These are phyloP conservation scores for Podaxis pistillaris DNA, from an alignment of 768 basidiomycete species.

Conservation along the genomic window DNA sequence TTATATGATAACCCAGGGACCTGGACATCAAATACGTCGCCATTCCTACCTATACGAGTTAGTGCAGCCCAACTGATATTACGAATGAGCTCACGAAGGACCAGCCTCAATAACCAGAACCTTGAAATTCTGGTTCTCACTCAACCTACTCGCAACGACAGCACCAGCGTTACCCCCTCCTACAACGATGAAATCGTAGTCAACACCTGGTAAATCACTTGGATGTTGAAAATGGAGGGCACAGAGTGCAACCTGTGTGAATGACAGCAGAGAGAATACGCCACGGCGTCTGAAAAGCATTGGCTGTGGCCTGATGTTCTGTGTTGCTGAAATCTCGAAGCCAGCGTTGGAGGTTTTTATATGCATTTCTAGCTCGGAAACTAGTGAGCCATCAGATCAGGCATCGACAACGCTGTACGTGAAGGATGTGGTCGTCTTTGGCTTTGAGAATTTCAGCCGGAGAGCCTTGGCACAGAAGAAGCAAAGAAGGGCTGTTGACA, in stretches of 20 bases:
- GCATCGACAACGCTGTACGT: too few relatives aligned
- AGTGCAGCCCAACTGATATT: too few relatives aligned
- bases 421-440: too few relatives aligned
- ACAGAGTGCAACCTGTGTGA: neutral
- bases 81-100: slow-evolving; percentile 8
- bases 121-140: slow-evolving; percentile 16
- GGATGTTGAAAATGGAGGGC: neutral
- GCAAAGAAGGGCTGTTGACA: too few relatives aligned
- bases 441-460: too few relatives aligned
- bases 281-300: neutral
- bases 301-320: neutral
- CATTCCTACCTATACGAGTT: slow-evolving; percentile 8
- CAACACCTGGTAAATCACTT: neutral
- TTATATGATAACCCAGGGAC: slow-evolving; percentile 1
- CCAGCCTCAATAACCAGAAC: slow-evolving; percentile 25
- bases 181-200: neutral
- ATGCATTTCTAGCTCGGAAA: too few relatives aligned
- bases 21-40: slow-evolving; percentile 9
- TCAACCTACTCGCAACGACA: slow-evolving; percentile 21
- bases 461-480: too few relatives aligned
- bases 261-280: neutral
- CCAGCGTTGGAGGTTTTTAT: too few relatives aligned
- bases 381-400: too few relatives aligned
- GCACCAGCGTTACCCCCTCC: slow-evolving; percentile 23
- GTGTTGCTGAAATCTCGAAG: too few relatives aligned